phyloP scores from a whole-genome alignment of 2,329 filamentous ascomycete species.

The Fusarium anthophilum region DNA sequence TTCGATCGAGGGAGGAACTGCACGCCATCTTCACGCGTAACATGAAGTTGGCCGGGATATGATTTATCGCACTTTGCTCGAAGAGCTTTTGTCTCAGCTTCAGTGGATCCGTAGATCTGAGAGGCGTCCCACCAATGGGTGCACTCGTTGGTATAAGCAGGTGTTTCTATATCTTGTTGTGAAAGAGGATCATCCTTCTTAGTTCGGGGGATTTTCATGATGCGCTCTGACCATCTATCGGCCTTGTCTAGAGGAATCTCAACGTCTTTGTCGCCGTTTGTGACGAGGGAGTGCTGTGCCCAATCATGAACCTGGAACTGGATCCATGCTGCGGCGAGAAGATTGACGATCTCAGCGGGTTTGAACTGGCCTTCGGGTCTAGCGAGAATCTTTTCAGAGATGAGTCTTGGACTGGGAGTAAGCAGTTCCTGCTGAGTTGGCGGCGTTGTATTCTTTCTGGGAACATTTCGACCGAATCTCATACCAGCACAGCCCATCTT shows the following conservation, averaged over 20 bases:
- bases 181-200: background rate
- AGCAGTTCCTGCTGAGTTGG: slow-evolving; percentile 6
- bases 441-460: background rate
- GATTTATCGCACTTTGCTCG: background rate
- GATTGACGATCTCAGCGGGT: slow-evolving; percentile 18
- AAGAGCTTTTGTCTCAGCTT: background rate
- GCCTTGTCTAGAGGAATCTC: background rate
- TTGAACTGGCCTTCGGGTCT: slow-evolving; percentile 23
- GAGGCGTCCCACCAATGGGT: slow-evolving; percentile 27
- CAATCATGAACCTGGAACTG: slow-evolving; percentile 27
- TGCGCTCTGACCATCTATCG: slow-evolving; percentile 4
- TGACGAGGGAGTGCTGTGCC: slow-evolving; percentile 4
- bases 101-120: slow-evolving; percentile 25
- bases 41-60: background rate
- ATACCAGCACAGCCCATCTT: slow-evolving; percentile 21
- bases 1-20: slow-evolving; percentile 9
- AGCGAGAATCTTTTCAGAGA: slow-evolving; percentile 16
- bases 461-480: slow-evolving; percentile 27
- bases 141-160: slow-evolving; percentile 20
- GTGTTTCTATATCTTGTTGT: background rate
- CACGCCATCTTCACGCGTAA: background rate
- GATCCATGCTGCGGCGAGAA: slow-evolving; percentile 26
- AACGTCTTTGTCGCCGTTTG: background rate
- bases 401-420: background rate
- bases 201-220: slow-evolving; percentile 10